These are phyloP conservation scores for Penicillium argentinense DNA, from an alignment of 495 filamentous ascomycete species.

Conservation along the genomic window DNA sequence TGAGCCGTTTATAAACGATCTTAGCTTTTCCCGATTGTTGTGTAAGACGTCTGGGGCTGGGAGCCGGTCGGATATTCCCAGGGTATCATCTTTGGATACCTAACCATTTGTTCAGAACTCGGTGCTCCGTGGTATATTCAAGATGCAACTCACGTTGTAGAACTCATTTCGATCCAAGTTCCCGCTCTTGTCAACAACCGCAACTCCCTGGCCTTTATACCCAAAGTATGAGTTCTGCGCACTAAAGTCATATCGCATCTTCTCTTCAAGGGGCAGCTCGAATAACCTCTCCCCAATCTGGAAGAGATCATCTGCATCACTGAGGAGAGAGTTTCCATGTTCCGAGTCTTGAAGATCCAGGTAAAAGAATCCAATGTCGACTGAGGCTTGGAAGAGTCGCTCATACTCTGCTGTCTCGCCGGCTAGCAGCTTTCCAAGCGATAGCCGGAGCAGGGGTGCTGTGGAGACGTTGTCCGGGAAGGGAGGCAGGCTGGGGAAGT, in stretches of 20 bases:
- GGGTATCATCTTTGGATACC: conserved; percentile 55
- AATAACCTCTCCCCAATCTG: conserved; percentile 46
- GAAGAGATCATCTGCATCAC: conserved; percentile 48
- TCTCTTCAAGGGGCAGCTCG: conserved; percentile 51
- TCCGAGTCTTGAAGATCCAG: conserved; percentile 49
- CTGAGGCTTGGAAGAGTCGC: conserved; percentile 47
- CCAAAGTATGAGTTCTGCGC: conserved; percentile 44
- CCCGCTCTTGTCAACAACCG: conserved; percentile 52
- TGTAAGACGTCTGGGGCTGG: conserved; percentile 47
- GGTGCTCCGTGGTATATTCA: no score
- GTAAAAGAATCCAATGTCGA: conserved; percentile 65
- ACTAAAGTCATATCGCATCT: conserved; percentile 52
- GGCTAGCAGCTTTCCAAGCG: conserved; percentile 47
- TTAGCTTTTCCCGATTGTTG: conserved; percentile 37
- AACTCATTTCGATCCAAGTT: conserved; percentile 60
- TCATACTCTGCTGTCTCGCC: conserved; percentile 40
- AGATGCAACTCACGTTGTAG: conserved; percentile 52
- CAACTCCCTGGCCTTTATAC: conserved; percentile 56
- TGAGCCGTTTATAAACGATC: conserved; percentile 46
- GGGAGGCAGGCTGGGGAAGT: conserved; percentile 41
- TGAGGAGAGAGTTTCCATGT: conserved; percentile 38
- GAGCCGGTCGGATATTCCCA: conserved; percentile 40
- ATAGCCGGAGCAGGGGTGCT: conserved; percentile 55
- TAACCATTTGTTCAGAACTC: no score
- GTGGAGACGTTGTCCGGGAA: conserved; percentile 56